Base-by-base conservation (phyloP, 495 filamentous ascomycete species). In the Lepraria neglecta region DNA sequence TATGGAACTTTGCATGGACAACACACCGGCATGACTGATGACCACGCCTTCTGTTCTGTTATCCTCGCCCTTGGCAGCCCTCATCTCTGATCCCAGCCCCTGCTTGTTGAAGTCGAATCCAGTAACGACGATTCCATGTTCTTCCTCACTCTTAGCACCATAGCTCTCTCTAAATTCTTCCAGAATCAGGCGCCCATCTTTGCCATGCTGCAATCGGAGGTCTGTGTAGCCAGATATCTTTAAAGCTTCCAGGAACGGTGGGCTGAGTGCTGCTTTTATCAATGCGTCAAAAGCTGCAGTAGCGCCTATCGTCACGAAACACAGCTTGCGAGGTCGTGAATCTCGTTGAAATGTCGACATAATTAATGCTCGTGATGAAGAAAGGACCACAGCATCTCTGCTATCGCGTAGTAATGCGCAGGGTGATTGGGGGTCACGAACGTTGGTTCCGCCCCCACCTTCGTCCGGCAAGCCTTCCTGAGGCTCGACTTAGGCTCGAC, bases 241-340 rank as follows among this genome's bases (percentile, higher is more conserved):
- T 14, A 96, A 77, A 15, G 77, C 73, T 15, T 73, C 62, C 40
- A 91, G 73, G 64, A 95, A 92, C 0, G 69, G 53, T 3, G 80
- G 74, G 30, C 76, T 73, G 55, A 91, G 75, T n/a, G 85, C 76
- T 51, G 88, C 82, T 24, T 78, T 70, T 47, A 96, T 74, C 10
- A 98, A 82, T 12, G 76, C 70, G 52, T 81, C 75, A 72, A 98
- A 98, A 19, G 85, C 78, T 3, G 92, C 91, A 0, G 92, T 98
- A 3, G 94, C 95, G 51, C 94, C 94, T 35, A 95, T 84, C 0
- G 94, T 97, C 30, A 97, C 87, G 59, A 97, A 87, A 70, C 85
- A 87, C 21, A 78, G 48, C 67, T 81, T 84, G 11, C 24, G 59
- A n/a, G 38, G 5, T 10, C 42, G 40, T 12, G 11, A 1, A 15